phyloP scores from a whole-genome alignment of 2,329 filamentous ascomycete genomes.

The Pestalotiopsis fici region DNA sequence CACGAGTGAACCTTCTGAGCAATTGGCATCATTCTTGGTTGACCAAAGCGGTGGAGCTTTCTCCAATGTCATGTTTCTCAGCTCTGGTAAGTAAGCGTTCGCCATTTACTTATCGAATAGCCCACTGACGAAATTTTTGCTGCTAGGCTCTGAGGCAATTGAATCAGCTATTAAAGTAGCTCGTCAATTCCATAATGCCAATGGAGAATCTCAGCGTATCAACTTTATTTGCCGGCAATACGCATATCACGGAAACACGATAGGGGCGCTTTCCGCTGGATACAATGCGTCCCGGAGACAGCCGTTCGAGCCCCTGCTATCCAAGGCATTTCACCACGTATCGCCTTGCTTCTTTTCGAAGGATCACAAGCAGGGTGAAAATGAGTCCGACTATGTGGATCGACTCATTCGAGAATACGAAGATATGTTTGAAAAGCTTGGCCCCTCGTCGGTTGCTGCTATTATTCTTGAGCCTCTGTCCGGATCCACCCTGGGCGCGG shows the following conservation, averaged over 20 bases:
- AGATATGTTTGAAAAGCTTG: conserved; percentile 59
- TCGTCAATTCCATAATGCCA: conserved; percentile 65
- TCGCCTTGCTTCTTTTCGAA: conserved; percentile 67
- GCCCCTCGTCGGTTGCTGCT: conserved; percentile 63
- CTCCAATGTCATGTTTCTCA: conserved; percentile 39
- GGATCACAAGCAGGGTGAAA: conserved; percentile 49
- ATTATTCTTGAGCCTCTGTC: conserved; percentile 70
- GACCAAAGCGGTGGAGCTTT: conserved; percentile 19
- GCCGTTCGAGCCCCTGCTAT: conserved; percentile 59
- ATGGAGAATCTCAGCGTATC: conserved; percentile 50
- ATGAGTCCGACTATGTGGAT: conserved; percentile 54
- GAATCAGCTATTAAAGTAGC: conserved; percentile 71
- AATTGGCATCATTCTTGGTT: neutral
- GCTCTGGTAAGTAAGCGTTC: conserved; percentile 23
- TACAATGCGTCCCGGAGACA: conserved; percentile 59
- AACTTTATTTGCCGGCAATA: conserved; percentile 65
- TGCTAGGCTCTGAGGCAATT: conserved; percentile 54
- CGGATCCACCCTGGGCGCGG: conserved; percentile 64
- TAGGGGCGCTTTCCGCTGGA: conserved; percentile 63
- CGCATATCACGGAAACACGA: conserved; percentile 71
- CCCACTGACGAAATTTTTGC: neutral
- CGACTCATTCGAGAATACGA: conserved; percentile 64
- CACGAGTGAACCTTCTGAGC: neutral
- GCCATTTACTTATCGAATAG: neutral
- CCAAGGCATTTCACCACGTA: conserved; percentile 55